Conservation (phyloP, 345 rosid species). For the Viola odorata region DNA sequence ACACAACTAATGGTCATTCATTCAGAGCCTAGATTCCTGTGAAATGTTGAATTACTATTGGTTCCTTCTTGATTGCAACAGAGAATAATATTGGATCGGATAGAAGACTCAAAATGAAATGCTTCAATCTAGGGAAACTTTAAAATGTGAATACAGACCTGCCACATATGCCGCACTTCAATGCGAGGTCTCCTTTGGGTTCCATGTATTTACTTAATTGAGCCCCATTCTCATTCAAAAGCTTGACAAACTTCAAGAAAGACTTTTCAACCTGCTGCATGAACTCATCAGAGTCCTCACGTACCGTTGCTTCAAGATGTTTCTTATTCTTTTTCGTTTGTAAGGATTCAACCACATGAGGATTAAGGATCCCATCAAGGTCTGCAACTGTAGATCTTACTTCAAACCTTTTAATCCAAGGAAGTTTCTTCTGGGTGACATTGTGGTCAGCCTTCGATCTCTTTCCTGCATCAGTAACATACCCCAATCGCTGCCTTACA, state of each 20-base stretch:
- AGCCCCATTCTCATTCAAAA: constrained; percentile 39
- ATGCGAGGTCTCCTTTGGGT: constrained; percentile 19
- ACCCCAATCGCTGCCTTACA: constrained; percentile 14
- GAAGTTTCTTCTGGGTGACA: not conserved
- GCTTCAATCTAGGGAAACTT: not conserved
- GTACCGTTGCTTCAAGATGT: constrained; percentile 16
- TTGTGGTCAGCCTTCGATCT: not conserved
- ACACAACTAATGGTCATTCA: not conserved
- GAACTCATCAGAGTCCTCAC: constrained; percentile 36
- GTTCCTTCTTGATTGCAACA: constrained; percentile 4
- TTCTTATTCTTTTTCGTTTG: not conserved
- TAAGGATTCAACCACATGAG: constrained; percentile 7
- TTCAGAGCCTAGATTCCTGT: not conserved
- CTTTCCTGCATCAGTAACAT: constrained; percentile 1
- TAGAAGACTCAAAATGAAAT: not conserved
- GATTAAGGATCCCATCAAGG: constrained; percentile 4
- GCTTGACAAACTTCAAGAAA: constrained; percentile 40
- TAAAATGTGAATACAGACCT: constrained; percentile 29
- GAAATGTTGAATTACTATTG: not conserved
- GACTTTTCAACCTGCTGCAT: constrained; percentile 29
- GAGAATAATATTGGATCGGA: not conserved
- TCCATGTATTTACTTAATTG: constrained; percentile 32
- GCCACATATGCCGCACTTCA: constrained; percentile 47
- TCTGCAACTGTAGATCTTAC: not conserved
- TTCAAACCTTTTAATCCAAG: constrained; percentile 11